phyloP scores from a whole-genome alignment of 495 filamentous ascomycete species.

The Hyaloscypha finlandica region DNA sequence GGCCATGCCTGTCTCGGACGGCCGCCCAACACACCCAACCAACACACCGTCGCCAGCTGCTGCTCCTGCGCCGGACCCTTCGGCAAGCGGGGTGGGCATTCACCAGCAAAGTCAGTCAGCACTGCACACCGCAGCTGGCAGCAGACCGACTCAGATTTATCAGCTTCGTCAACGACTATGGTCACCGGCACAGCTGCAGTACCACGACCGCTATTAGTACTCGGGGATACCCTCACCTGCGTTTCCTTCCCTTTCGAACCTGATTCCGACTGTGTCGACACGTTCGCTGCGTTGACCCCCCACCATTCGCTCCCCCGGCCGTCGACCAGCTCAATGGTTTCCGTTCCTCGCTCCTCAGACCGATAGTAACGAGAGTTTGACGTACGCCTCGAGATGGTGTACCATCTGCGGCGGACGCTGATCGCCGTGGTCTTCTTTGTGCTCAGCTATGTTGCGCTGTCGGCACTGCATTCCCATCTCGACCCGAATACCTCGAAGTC shows the following conservation, averaged over 20 bases:
- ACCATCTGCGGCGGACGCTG: constrained; percentile 22
- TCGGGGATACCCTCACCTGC: background rate
- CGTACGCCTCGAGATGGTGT: constrained; percentile 13
- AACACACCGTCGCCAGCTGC: background rate
- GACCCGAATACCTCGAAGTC: constrained; percentile 30
- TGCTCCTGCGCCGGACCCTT: background rate
- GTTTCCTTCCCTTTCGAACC: background rate
- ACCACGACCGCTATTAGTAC: constrained; percentile 5
- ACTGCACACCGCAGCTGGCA: background rate
- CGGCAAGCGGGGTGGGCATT: background rate
- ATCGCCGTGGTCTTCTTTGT: constrained; percentile 25
- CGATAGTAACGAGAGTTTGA: background rate
- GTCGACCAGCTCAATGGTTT: constrained; percentile 13
- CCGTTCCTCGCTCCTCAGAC: background rate
- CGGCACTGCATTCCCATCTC: constrained; percentile 26
- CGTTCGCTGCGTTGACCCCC: background rate
- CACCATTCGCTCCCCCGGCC: constrained; percentile 15
- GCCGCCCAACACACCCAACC: background rate
- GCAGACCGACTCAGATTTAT: background rate
- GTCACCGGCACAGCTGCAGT: background rate
- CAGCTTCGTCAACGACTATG: background rate
- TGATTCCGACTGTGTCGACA: constrained; percentile 2
- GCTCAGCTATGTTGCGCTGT: constrained; percentile 25
- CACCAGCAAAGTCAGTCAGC: background rate
- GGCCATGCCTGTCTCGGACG: constrained; percentile 2